Base-by-base conservation (phyloP, 148 eudicot species). In the Fagopyrum tataricum region DNA sequence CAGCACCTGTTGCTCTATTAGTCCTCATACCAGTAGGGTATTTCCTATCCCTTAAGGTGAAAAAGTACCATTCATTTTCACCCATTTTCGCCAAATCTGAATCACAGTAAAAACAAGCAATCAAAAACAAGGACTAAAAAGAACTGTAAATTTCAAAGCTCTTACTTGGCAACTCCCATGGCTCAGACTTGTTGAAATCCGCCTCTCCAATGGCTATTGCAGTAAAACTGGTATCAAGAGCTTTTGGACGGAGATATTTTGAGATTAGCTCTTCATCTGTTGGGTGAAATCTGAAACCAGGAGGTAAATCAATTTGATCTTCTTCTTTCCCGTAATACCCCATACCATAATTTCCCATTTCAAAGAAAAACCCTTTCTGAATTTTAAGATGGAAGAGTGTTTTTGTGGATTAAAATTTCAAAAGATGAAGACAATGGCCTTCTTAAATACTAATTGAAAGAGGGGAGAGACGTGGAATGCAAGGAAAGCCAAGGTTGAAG, bases 81-180 rank as follows among this genome's bases (percentile, higher is more conserved):
- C 89, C 92, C 81, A 88, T 75, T 77, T 84, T 85, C 17, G 92
- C 92, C 67, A 71, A 76, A 79, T 84, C 91, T 88, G 24, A 53
- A 74, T 18, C 46, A 31, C 37, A 31, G 37, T 70, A 69, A 49
- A 76, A 37, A 46, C 76, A 49, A 5, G n/a, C 31, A 67, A 31
- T 7, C 26, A 21, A 55, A 8, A 46, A 10, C 39, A 75, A 67
- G 11, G 0, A 1, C 0, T 13, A 55, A 74, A 56, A 48, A 55
- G 23, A 69, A 10, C 1, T 7, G 59, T 15, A 66, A 71, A 55
- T 39, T 61, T 18, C 17, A 43, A 56, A 47, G 46, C 18, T 70
- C 87, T 85, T 82, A 93, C 98, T 82, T 31, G 96, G 98, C 76
- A 93, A 84, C 15, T 93, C 91, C 98, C 98, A 93, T 4, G 98